Percentiles rank a stretch among this genome's conserved stretches.
Evolutionary conservation across 1,284 basidiomycete species (phyloP).

Genomic region (Marasmius fiardii): DNA sequence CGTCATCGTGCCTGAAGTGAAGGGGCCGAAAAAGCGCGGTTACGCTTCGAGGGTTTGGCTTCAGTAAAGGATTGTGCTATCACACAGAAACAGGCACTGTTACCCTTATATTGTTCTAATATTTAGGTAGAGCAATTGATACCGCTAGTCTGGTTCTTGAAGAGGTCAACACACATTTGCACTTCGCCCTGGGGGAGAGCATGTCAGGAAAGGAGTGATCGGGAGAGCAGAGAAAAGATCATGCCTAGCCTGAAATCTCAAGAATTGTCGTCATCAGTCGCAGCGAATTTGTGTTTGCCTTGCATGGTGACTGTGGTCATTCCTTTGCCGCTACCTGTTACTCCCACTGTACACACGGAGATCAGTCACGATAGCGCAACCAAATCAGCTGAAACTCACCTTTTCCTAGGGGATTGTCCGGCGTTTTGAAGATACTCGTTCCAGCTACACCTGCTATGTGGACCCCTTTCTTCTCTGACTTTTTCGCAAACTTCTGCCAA

Average conservation of each 20-base stretch:
- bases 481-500: conserved; percentile 99
- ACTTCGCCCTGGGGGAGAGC: background rate
- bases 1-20: background rate
- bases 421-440: conserved; percentile 94
- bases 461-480: conserved; percentile 93
- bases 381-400: conserved; percentile 45
- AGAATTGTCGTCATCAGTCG: conserved; percentile 39
- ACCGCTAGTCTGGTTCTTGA: background rate
- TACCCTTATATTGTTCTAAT: background rate
- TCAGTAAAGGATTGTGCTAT: background rate
- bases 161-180: background rate
- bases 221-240: background rate
- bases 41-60: background rate
- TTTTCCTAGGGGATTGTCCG: conserved; percentile 88
- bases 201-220: background rate
- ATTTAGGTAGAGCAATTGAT: background rate
- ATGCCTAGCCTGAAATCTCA: background rate
- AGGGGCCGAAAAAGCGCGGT: background rate
- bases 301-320: conserved; percentile 80
- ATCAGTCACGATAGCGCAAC: conserved; percentile 21
- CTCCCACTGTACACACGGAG: conserved; percentile 66
- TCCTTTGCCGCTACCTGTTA: conserved; percentile 90
- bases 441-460: conserved; percentile 85
- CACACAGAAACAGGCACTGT: background rate
- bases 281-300: conserved; percentile 80